Evolutionary conservation across 2,329 filamentous ascomycete genomes (phyloP).

Genomic region (Ramichloridium luteum): DNA sequence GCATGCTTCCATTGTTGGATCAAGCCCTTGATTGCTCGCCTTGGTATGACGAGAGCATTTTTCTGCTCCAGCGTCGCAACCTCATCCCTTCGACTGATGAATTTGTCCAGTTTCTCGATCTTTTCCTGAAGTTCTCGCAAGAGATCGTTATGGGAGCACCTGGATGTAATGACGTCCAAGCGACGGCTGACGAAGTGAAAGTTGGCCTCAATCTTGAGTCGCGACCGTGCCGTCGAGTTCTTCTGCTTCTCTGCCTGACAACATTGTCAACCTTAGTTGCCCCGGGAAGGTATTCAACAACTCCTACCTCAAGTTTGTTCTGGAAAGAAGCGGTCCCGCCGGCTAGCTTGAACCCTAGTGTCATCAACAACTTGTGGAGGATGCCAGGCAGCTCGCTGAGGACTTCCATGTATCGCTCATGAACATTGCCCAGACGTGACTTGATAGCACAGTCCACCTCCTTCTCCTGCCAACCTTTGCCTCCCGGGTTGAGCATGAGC

Average conservation of each 20-base stretch:
- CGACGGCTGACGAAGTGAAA: no score
- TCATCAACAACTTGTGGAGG: slow-evolving; percentile 2
- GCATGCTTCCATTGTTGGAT: slow-evolving; percentile 9
- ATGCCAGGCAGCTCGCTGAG: slow-evolving; percentile 3
- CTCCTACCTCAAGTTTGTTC: no score
- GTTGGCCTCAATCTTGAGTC: no score
- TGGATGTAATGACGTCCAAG: no score
- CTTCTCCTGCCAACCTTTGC: slow-evolving; percentile 1
- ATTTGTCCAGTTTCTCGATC: slow-evolving; percentile 4
- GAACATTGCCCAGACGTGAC: not conserved
- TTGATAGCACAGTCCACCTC: slow-evolving; percentile 2
- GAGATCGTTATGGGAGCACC: no score
- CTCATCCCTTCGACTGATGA: slow-evolving; percentile 3
- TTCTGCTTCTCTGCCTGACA: no score
- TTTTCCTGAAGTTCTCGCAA: slow-evolving; percentile 2
- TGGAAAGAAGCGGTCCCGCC: no score
- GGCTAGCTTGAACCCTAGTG: slow-evolving; percentile 3
- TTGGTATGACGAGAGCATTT: not conserved
- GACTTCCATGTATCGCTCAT: slow-evolving; percentile 4
- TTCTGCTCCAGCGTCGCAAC: not conserved
- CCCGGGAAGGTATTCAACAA: no score
- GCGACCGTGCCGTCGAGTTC: no score
- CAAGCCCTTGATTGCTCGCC: slow-evolving; percentile 2
- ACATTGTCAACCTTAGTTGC: no score
- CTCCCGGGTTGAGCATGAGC: not conserved